phyloP scores from a whole-genome alignment of 164 flowering plant species.

The Magnolia officinalis region DNA sequence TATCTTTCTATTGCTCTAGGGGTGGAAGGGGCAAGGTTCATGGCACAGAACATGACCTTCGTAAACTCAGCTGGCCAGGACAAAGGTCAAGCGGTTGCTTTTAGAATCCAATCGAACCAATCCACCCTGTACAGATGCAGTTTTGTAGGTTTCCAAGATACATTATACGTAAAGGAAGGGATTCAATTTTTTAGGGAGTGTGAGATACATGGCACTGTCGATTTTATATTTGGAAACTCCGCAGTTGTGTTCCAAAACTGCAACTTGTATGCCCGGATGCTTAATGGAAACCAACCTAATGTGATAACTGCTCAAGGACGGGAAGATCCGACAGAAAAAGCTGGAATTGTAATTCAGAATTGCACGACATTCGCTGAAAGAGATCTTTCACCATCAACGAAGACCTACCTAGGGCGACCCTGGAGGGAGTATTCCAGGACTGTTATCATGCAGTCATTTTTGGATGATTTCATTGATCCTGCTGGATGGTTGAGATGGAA shows the following conservation, averaged over 20 bases:
- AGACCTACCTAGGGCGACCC: constrained; percentile 23
- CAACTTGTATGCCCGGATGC: constrained; percentile 46
- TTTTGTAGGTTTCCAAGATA: constrained; percentile 64
- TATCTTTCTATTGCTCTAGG: too few species aligned
- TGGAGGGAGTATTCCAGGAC: constrained; percentile 20
- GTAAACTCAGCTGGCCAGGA: not conserved
- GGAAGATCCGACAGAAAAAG: constrained; percentile 41
- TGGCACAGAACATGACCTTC: not conserved
- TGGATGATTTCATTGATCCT: constrained; percentile 17
- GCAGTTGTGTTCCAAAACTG: constrained; percentile 58
- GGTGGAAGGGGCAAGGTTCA: not conserved
- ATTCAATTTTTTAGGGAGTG: constrained; percentile 64
- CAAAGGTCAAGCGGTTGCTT: constrained; percentile 56
- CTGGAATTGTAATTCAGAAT: constrained; percentile 50
- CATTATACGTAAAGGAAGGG: constrained; percentile 51
- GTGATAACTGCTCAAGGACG: constrained; percentile 43
- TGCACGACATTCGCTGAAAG: constrained; percentile 39
- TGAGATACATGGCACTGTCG: constrained; percentile 58
- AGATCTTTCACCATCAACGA: constrained; percentile 22
- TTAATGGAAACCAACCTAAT: constrained; percentile 32
- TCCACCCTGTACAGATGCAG: constrained; percentile 52
- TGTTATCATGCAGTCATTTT: constrained; percentile 11
- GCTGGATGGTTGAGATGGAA: constrained; percentile 23
- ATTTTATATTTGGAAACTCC: constrained; percentile 67
- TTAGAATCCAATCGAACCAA: constrained; percentile 50